A percentile compares a stretch with the other conserved stretches of the same genome.
Evolutionary conservation across 768 basidiomycete genomes (phyloP).

Genomic region (Tylopilus cervinicoccineus): DNA sequence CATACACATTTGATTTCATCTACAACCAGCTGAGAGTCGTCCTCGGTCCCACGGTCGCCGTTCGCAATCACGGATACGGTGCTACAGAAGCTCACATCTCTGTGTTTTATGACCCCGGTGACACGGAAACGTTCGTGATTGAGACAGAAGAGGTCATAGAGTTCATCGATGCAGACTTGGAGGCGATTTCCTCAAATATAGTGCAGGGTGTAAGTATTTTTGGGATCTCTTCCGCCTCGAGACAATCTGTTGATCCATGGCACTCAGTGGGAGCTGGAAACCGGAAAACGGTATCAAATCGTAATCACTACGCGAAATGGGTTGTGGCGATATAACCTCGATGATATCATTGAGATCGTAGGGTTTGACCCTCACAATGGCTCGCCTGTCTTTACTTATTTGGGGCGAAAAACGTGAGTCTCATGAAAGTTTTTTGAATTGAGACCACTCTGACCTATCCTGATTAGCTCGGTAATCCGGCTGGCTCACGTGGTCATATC

Average conservation of each 20-base stretch:
- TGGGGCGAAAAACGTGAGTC: slow-evolving; percentile 9
- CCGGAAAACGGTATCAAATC: slow-evolving; percentile 7
- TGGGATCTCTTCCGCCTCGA: not conserved
- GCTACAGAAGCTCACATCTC: slow-evolving; percentile 8
- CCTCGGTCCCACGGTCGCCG: slow-evolving; percentile 8
- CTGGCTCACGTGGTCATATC: slow-evolving; percentile 1
- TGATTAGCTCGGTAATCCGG: slow-evolving; percentile 1
- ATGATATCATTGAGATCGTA: slow-evolving; percentile 2
- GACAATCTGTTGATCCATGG: not conserved
- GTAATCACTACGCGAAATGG: slow-evolving; percentile 14
- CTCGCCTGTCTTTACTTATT: slow-evolving; percentile 9
- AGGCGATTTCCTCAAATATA: not conserved
- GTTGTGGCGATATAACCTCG: slow-evolving; percentile 13
- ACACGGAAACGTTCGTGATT: slow-evolving; percentile 10
- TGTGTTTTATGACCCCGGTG: not conserved
- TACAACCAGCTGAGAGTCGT: slow-evolving; percentile 2
- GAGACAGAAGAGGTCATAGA: slow-evolving; percentile 6
- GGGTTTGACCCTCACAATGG: slow-evolving; percentile 2
- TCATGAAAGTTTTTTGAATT: not conserved
- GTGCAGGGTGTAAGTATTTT: slow-evolving; percentile 4
- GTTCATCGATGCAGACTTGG: not conserved
- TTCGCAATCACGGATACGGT: slow-evolving; percentile 11
- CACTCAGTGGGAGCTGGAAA: slow-evolving; percentile 9
- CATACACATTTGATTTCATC: not conserved
- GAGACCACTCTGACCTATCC: too few relatives aligned